phyloP scores from a whole-genome alignment of 139 green algal species.

The Choricystis sp. region DNA sequence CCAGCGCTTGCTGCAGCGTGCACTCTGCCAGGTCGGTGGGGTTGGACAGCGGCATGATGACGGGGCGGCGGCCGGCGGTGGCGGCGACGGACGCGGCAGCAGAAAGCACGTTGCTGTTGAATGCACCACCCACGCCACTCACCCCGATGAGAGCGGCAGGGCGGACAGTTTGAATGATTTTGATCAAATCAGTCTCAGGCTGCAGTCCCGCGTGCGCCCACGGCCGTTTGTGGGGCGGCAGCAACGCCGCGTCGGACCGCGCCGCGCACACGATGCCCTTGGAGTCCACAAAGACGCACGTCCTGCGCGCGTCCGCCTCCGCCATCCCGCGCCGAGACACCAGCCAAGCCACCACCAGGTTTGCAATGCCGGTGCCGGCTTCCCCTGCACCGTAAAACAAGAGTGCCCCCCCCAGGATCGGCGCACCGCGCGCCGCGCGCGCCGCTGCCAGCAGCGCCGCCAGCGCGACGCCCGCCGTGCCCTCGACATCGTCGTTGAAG shows the following conservation, averaged over 20 bases:
- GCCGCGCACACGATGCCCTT: constrained; percentile 50
- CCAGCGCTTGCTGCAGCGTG: constrained; percentile 54
- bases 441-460: constrained; percentile 54
- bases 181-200: constrained; percentile 19
- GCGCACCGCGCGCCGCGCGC: constrained; percentile 18
- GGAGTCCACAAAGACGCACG: constrained; percentile 58
- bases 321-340: constrained; percentile 23
- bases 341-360: constrained; percentile 40
- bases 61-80: too few species aligned
- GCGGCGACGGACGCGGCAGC: constrained; percentile 37
- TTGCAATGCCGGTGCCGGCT: constrained; percentile 55
- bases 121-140: constrained; percentile 28
- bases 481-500: constrained; percentile 87
- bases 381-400: constrained; percentile 63
- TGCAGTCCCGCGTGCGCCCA: constrained; percentile 66
- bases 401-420: constrained; percentile 34
- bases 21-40: constrained; percentile 75
- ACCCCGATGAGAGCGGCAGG: constrained; percentile 49
- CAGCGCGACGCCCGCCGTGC: constrained; percentile 63
- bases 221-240: constrained; percentile 64
- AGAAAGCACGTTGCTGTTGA: constrained; percentile 36
- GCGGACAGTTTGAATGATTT: constrained; percentile 18
- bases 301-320: constrained; percentile 22
- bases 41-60: constrained; percentile 89
- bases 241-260: constrained; percentile 14